Evolutionary conservation across 176 grass and related monocot genomes (phyloP).

Genomic region (Triticum turgidum): DNA sequence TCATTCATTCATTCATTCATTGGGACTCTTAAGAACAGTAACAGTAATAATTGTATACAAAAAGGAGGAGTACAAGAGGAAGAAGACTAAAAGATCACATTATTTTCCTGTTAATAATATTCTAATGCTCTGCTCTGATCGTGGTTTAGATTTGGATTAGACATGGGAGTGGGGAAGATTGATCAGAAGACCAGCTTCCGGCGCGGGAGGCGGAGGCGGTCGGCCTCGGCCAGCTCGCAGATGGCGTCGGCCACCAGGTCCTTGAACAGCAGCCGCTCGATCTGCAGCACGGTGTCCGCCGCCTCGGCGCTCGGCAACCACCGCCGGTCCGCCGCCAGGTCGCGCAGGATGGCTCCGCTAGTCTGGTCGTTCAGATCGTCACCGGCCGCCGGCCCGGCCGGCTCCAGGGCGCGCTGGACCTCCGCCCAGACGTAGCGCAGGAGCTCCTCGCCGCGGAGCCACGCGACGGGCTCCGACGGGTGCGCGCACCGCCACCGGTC

Average conservation of each 20-base stretch:
- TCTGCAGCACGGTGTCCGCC: constrained; percentile 61
- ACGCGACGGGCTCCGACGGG: constrained; percentile 49
- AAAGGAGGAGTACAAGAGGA: too few species aligned
- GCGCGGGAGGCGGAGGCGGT: constrained; percentile 37
- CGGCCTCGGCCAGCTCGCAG: constrained; percentile 61
- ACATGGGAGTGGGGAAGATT: too few species aligned
- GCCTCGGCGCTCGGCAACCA: constrained; percentile 46
- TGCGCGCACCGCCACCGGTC: constrained; percentile 47
- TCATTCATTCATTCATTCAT: too few species aligned
- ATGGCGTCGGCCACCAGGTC: constrained; percentile 89
- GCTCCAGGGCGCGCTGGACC: constrained; percentile 45
- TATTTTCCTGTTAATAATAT: background rate
- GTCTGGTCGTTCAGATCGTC: constrained; percentile 59
- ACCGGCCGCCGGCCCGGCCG: background rate
- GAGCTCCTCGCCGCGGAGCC: constrained; percentile 29
- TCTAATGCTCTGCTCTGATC: background rate
- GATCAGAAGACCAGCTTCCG: constrained; percentile 83
- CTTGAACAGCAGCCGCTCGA: constrained; percentile 86
- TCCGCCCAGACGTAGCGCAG: constrained; percentile 52
- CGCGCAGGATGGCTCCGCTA: constrained; percentile 50
- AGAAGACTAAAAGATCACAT: too few species aligned
- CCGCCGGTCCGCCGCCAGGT: constrained; percentile 40
- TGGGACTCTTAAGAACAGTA: too few species aligned
- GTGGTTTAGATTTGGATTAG: background rate
- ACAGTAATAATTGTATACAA: too few species aligned